Base-by-base conservation (phyloP, 148 eudicot genomes). In the Hydrangea macrophylla region DNA sequence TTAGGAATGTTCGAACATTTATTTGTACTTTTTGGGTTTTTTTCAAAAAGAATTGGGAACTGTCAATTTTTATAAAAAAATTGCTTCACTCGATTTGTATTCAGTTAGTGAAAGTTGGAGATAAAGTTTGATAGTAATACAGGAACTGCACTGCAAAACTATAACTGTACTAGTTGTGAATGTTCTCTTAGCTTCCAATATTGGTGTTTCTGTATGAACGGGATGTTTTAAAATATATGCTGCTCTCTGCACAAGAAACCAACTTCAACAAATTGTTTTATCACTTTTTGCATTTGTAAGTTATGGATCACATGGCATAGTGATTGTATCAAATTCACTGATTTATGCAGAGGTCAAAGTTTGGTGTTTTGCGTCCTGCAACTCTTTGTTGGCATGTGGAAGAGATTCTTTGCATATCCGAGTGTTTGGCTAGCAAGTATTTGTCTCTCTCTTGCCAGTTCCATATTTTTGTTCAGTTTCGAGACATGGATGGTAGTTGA, bases 401-500 rank as follows among this genome's bases (percentile, higher is more conserved):
- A 85, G 79, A 77, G 78, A 65, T 27, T 85, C 72, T 50, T 73
- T 70, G 67, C 78, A 53, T 78, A 84, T 73, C 87, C 90, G 22
- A 58, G 77, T 54, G 10, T 88, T 62, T 90, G 85, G 96, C 60
- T 94, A 59, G 87, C 91, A 28, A 88, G 90, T 79, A 62, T 82
- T 55, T 84, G 85, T 73, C 82, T 90, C 73, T 87, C 93, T 73
- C 82, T 94, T 72, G 86, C 97, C 75, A 88, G 86, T 65, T 83
- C 93, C 6, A 81, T 88, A 76, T 94, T 76, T 74, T 88, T 81
- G 33, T 88, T 86, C 82, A 84, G 88, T 75, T 90, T 94, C 31
- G 99, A 94, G 82, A 74, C 97, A 67, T 94, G 96, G 96, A 85
- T 94, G 96, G 96, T 94, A 53, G 81, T 81, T 73, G 96, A 86